Base-by-base conservation (phyloP, 768 basidiomycete genomes). In the Paxillus ammoniavirescens region DNA sequence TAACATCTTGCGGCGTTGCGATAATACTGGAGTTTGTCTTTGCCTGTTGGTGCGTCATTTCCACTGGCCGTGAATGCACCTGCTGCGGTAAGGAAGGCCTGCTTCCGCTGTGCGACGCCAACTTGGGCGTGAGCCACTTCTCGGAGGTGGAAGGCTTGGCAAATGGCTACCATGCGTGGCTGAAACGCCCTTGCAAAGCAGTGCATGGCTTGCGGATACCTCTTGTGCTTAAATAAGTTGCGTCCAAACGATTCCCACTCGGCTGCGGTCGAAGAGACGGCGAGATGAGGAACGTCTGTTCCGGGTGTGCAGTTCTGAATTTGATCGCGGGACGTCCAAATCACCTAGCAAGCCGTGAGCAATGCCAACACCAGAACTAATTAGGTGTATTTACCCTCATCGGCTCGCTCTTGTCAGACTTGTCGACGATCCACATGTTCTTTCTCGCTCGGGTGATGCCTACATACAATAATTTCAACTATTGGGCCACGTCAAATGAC, bases 381-480 rank as follows among this genome's bases (percentile, higher is more conserved):
- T 10, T 7, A 23, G 18, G 3, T 2, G 2, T 1, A 14, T 42
- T 58, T 46, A 86, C 86, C 58, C 75, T 72, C 80, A 87, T 82
- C 2, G 84, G 77, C 40, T 81, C 77, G 15, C 77, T 73, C 52
- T 77, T 81, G 1, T 73, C 67, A 0, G 86, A 87, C 33, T 72
- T 75, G 63, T 89, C 88, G 1, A 80, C 79, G 17, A 89, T 81
- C 85, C 87, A 87, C 6, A 89, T 61, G 47, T 86, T 84, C 52
- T 82, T 84, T 38, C 83, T 76, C 1, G 87, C 86, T 40, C 87
- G 68, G 0, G 88, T 89, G 14, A 87, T 77, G 0, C 85, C 87
- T 3, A 89, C 87, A 52, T 89, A 89, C 0, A 89, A 67, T 42
- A 74, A 77, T 59, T 89, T 89, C 18, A 89, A 71, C 86, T 87